A percentile compares a stretch with the other conserved stretches of the same genome.
Conservation (phyloP, 768 basidiomycete species). For the Kwoniella pini region DNA sequence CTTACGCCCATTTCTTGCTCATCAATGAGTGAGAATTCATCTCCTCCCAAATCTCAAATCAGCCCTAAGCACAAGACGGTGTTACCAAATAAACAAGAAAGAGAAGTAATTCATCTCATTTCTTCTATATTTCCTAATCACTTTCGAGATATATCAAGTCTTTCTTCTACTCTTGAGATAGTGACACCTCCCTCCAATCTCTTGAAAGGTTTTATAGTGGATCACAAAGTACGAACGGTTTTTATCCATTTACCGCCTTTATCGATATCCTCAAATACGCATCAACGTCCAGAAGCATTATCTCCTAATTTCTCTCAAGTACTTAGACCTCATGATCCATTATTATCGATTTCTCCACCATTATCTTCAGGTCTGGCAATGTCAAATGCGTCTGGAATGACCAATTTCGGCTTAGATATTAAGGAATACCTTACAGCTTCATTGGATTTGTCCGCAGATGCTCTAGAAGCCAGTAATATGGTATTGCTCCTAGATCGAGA, state of each 20-base stretch:
- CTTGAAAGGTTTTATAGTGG: slow-evolving; percentile 43
- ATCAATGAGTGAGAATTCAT: neutral
- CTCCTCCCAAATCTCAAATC: slow-evolving; percentile 2
- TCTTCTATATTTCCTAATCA: slow-evolving; percentile 47
- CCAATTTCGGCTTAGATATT: slow-evolving; percentile 40
- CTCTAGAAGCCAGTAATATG: slow-evolving; percentile 41
- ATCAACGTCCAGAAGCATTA: slow-evolving; percentile 30
- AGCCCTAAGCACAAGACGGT: neutral
- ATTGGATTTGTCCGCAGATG: slow-evolving; percentile 49
- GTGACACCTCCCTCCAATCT: slow-evolving; percentile 44
- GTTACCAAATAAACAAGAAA: slow-evolving; percentile 9
- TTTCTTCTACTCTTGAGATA: slow-evolving; percentile 43
- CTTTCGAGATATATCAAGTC: slow-evolving; percentile 26
- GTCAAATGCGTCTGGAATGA: neutral
- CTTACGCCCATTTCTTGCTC: slow-evolving; percentile 30
- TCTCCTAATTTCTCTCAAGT: slow-evolving; percentile 45
- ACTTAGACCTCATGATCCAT: slow-evolving; percentile 41
- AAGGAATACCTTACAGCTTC: slow-evolving; percentile 49
- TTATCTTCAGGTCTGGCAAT: neutral
- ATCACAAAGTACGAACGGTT: slow-evolving; percentile 33
- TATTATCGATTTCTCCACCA: slow-evolving; percentile 12
- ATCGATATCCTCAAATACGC: slow-evolving; percentile 3
- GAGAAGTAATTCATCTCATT: slow-evolving; percentile 38
- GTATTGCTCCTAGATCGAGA: slow-evolving; percentile 45
- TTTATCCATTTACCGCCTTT: slow-evolving; percentile 42